Evolutionary conservation across 1,139 yeast genomes (phyloP).

Genomic region (Pichia sp.): DNA sequence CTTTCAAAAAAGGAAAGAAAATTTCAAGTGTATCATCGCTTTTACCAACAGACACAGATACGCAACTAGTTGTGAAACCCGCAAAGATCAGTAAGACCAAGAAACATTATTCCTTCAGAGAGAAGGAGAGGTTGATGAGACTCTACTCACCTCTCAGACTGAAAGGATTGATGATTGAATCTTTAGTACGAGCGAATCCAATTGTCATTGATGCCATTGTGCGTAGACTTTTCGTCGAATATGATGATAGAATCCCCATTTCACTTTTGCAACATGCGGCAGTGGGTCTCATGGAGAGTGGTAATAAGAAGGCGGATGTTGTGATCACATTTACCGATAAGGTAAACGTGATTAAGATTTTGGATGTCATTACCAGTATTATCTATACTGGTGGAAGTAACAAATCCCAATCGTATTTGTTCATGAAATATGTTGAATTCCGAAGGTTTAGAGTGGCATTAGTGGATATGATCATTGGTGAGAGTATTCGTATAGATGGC

Average conservation of each 20-base stretch:
- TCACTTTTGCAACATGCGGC: slow-evolving; percentile 18
- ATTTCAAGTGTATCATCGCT: too few relatives aligned
- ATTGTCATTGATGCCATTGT: slow-evolving; percentile 13
- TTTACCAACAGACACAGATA: too few relatives aligned
- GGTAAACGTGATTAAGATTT: slow-evolving; percentile 14
- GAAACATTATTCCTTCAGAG: slow-evolving; percentile 7
- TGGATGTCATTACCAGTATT: slow-evolving; percentile 19
- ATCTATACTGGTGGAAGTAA: slow-evolving; percentile 10
- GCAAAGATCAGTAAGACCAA: too few relatives aligned
- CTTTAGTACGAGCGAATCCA: slow-evolving; percentile 13
- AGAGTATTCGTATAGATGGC: slow-evolving; percentile 15
- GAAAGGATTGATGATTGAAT: slow-evolving; percentile 16
- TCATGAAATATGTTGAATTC: slow-evolving; percentile 13
- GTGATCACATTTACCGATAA: slow-evolving; percentile 13
- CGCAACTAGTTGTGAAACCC: too few relatives aligned
- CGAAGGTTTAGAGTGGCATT: slow-evolving; percentile 12
- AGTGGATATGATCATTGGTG: slow-evolving; percentile 18
- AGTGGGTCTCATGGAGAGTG: slow-evolving; percentile 17
- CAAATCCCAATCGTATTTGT: slow-evolving; percentile 10
- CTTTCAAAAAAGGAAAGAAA: slow-evolving; percentile 2
- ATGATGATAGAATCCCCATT: slow-evolving; percentile 19
- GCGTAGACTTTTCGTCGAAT: slow-evolving; percentile 15
- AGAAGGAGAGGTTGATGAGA: slow-evolving; percentile 13
- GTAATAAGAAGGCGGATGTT: neutral
- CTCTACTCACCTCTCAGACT: slow-evolving; percentile 14